Base-by-base conservation (phyloP, 2,329 filamentous ascomycete genomes). In the Pseudogymnoascus sp. region DNA sequence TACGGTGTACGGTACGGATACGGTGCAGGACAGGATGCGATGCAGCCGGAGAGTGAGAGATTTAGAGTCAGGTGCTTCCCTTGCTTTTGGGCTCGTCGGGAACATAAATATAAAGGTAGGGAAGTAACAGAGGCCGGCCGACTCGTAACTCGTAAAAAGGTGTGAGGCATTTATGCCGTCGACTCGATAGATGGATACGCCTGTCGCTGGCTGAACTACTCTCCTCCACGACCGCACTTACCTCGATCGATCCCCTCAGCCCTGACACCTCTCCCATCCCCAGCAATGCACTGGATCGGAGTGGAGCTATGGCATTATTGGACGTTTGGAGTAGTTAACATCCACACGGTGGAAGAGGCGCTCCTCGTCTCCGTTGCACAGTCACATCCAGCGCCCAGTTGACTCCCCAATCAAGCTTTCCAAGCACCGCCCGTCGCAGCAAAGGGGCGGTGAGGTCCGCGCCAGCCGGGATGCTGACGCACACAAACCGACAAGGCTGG, bases 101-200 rank as follows among this genome's bases (percentile, higher is more conserved):
- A 29, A 50, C 44, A 50, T 50, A 26, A 50, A 50, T 50, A 50
- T 50, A 50, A 46, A 29, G 44, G 44, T 29, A 50, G 23, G 44
- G 44, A 50, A 29, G 44, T 9, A 15, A 50, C 23, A 3, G 44
- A 29, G 44, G 42, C 21, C 21, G 1, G 9, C 37, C 7, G 35
- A 46, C 44, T 50, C 15, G 23, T 50, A 50, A 17, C 42, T 46
- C 7, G 42, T 46, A 3, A 46, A 46, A 50, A 50, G 2, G 23
- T 50, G 44, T 50, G 44, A 50, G 44, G 44, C 44, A 50, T 50
- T 50, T 50, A 50, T 50, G 44, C 44, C 44, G 15, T 50, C 44
- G 44, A 50, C 44, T 50, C 7, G 21, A 50, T 50, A 9, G 33
- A 26, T 50, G 42, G 44, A 50, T 50, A 23, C 23, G 13, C 26